Evolutionary conservation across 352 stramenopile species (phyloP).

Genomic region (Phytophthora boehmeriae): DNA sequence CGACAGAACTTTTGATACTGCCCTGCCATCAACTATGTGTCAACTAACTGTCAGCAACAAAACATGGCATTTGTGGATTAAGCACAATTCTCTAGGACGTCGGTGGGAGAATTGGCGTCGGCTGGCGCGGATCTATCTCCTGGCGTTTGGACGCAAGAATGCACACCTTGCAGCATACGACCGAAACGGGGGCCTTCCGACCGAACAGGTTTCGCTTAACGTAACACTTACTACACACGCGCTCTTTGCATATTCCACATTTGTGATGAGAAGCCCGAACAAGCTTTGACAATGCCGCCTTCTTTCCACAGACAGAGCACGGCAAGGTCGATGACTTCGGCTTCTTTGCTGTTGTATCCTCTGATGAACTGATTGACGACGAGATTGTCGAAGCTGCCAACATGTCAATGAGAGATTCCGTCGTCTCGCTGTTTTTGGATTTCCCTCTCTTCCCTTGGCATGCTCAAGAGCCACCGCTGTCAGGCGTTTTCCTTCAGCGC

Average conservation of each 20-base stretch:
- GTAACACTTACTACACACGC: constrained; percentile 46
- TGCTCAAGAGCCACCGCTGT: constrained; percentile 33
- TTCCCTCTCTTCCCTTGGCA: not conserved
- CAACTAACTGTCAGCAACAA: too few relatives aligned
- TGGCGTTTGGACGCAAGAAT: constrained; percentile 43
- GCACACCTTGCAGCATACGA: constrained; percentile 46
- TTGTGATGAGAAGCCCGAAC: constrained; percentile 26
- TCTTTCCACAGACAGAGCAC: constrained; percentile 32
- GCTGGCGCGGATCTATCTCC: constrained; percentile 40
- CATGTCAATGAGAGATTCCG: constrained; percentile 21
- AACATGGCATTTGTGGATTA: not conserved
- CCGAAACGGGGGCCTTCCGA: constrained; percentile 27
- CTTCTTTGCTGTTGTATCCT: constrained; percentile 9
- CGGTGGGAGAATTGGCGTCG: constrained; percentile 38
- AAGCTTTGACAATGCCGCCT: constrained; percentile 24
- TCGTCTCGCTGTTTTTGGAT: constrained; percentile 16
- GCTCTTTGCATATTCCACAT: constrained; percentile 42
- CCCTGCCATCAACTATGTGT: too few relatives aligned
- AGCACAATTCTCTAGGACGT: not conserved
- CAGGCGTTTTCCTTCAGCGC: constrained; percentile 38
- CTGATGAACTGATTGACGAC: constrained; percentile 12
- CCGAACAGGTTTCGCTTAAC: constrained; percentile 45
- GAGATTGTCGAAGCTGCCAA: constrained; percentile 26
- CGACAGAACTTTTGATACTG: too few relatives aligned
- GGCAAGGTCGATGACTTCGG: constrained; percentile 7